Base-by-base conservation (phyloP, 352 stramenopile species). In the Pythium coloratum region DNA sequence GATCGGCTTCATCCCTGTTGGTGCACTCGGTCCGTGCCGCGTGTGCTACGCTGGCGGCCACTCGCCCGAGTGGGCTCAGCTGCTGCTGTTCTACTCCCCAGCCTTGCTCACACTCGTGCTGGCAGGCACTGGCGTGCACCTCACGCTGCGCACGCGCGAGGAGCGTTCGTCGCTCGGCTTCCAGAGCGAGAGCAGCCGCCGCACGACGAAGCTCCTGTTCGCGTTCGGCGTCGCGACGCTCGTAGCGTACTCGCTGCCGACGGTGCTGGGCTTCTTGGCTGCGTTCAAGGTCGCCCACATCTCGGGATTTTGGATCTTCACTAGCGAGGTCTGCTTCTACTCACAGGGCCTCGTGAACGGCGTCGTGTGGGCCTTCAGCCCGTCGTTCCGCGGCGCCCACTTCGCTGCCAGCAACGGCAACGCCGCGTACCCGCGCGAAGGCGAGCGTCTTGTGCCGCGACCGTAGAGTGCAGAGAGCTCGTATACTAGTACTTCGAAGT, bases 1-100 rank as follows among this genome's bases (percentile, higher is more conserved):
- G 13, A 80, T 94, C 53, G 86, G 86, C 33, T 91, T 90, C 59
- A 54, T 92, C 4, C 86, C 86, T 28, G 38, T 62, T 0, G 81
- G 91, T 55, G 68, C 73, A 13, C 73, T 87, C 20, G 83, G 84
- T 0, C 82, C 84, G 3, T 89, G 81, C 59, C 68, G 70, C 40
- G 65, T 68, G 36, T 76, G 70, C 66, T 76, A 66, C 54, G 62
- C 62, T 18, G 59, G 54, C 9, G 60, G 59, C 20, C 67, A 66
- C 57, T 49, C 59, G n/a, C 67, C 67, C 16, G 61, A 58, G 56
- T 78, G 75, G 71, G 70, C 68, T 4, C 71, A 69, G 24, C 30
- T 81, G 18, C 42, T 72, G 26, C 59, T 81, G n/a, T 81, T 78
- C 51, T 77, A 78, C 59, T 58, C 78, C 1, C 75, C 75, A 8